phyloP scores from a whole-genome alignment of 2,329 filamentous ascomycete genomes.

The Apiospora kogelbergensis region DNA sequence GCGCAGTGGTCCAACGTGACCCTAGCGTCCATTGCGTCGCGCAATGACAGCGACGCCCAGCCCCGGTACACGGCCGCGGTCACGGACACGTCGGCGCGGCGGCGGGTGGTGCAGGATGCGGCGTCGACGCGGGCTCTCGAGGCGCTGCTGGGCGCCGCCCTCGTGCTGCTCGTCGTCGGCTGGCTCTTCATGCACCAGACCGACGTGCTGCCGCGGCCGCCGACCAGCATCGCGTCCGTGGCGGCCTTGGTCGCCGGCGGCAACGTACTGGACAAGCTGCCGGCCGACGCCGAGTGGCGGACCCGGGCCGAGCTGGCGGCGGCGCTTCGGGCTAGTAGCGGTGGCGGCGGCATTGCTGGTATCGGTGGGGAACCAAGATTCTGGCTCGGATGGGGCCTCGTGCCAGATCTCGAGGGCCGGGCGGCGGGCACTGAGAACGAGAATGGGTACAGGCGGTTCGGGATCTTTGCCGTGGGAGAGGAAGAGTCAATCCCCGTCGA shows the following conservation, averaged over 20 bases:
- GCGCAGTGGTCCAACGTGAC: not conserved
- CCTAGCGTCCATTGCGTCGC: not conserved
- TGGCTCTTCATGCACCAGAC: conserved; percentile 7
- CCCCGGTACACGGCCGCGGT: not conserved
- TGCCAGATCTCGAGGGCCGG: conserved; percentile 1
- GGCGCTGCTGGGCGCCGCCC: conserved; percentile 6
- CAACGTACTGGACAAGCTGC: conserved; percentile 21
- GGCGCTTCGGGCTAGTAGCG: not conserved
- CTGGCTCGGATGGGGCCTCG: conserved; percentile 3
- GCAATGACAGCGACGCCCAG: not conserved
- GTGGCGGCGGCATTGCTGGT: too few relatives aligned
- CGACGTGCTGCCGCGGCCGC: conserved; percentile 3
- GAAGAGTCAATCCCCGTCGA: not conserved
- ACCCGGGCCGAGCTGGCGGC: not conserved
- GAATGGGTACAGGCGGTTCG: conserved; percentile 5
- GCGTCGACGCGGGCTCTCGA: conserved; percentile 13
- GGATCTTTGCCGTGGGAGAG: not conserved
- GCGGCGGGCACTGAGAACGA: not conserved
- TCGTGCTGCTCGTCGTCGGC: not conserved
- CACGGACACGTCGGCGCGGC: not conserved
- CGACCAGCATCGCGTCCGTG: conserved; percentile 9
- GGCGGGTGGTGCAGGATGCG: conserved; percentile 13
- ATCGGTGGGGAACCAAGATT: not conserved
- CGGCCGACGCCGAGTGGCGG: not conserved
- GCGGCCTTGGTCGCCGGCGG: conserved; percentile 11